Evolutionary conservation across 2,329 filamentous ascomycete genomes (phyloP), one percentile per base, ranked within the genome.

Genomic region (Thielaviopsis punctulata): DNA sequence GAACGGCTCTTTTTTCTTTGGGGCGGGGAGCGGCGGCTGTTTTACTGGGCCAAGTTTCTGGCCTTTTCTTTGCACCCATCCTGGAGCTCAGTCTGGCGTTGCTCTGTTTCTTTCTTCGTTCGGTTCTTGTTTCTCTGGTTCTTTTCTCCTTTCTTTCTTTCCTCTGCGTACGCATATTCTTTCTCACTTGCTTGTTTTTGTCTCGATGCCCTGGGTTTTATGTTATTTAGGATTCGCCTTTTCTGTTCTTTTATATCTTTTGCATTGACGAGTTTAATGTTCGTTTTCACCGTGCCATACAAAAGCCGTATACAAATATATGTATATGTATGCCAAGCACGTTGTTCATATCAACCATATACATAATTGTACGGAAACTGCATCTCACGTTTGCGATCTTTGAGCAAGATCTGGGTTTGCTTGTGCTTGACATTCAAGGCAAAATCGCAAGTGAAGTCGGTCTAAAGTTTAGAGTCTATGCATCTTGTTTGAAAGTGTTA

Each of bases 111-210:
- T 30, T 46, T 51, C 18, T 36, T 19, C 19, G 19, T 45, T 51
- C 23, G n/a, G n/a, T 39, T 44, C 33, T 46, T 46, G 19, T 44
- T 51, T 46, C 43, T 51, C n/a, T n/a, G 33, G 49, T 19, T 25
- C 22, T 51, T 18, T 45, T 51, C 13, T 47, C 27, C 39, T 45
- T 21, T 46, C 25, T 45, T 45, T 39, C 30, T 36, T 50, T 44
- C 4, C 19, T 27, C 39, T 21, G 36, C 25, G 24, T 48, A 18
- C 45, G 23, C 45, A 24, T 23, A n/a, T 10, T 47, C 44, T 45
- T 49, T 33, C 5, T 27, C 25, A 7, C 24, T 27, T 24, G 22
- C 6, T 39, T 36, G 30, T n/a, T 36, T 27, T 36, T 36, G 13
- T 36, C 30, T 36, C 30, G 30, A 36, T 36, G 30, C 30, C 30